These are phyloP conservation scores for Suillus plorans DNA, from an alignment of 768 basidiomycete genomes.

Conservation along the genomic window DNA sequence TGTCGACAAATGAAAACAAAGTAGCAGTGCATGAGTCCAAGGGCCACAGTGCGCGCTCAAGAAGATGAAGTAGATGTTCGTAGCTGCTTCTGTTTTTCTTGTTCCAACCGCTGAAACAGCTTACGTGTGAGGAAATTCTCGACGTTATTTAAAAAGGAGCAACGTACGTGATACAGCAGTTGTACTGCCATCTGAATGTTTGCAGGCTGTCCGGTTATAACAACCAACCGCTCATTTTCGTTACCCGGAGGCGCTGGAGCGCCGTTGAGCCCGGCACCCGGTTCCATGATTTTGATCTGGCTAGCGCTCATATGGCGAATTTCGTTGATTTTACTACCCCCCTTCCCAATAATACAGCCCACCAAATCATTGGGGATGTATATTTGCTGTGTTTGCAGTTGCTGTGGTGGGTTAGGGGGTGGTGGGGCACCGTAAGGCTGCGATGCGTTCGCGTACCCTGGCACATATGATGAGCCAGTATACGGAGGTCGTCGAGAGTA, in stretches of 20 bases:
- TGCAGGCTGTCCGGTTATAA: slow-evolving; percentile 92
- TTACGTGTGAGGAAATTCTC: slow-evolving; percentile 11
- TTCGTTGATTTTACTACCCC: slow-evolving; percentile 98
- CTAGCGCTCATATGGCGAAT: slow-evolving; percentile 94
- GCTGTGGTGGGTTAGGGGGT: slow-evolving; percentile 62
- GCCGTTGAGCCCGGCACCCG: slow-evolving; percentile 78
- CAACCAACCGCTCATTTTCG: slow-evolving; percentile 90
- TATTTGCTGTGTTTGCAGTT: slow-evolving; percentile 94
- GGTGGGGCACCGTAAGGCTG: slow-evolving; percentile 44
- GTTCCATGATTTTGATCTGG: slow-evolving; percentile 98
- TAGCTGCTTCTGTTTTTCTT: slow-evolving; percentile 86
- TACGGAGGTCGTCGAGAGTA: slow-evolving; percentile 48
- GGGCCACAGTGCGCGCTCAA: slow-evolving; percentile 15
- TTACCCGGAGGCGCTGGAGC: slow-evolving; percentile 69
- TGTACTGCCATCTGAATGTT: slow-evolving; percentile 98
- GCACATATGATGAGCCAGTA: slow-evolving; percentile 66
- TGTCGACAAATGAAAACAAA: neutral
- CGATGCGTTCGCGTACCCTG: slow-evolving; percentile 50
- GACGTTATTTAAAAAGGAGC: slow-evolving; percentile 1
- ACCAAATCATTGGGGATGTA: slow-evolving; percentile 98
- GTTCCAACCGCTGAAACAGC: slow-evolving; percentile 67
- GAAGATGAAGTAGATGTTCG: slow-evolving; percentile 35
- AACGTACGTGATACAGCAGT: slow-evolving; percentile 78
- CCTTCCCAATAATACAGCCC: slow-evolving; percentile 97
- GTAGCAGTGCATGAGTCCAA: neutral